These are phyloP conservation scores for Pseudonitzschia pungens DNA, from an alignment of 108 stramenopile genomes.

Conservation along the genomic window DNA sequence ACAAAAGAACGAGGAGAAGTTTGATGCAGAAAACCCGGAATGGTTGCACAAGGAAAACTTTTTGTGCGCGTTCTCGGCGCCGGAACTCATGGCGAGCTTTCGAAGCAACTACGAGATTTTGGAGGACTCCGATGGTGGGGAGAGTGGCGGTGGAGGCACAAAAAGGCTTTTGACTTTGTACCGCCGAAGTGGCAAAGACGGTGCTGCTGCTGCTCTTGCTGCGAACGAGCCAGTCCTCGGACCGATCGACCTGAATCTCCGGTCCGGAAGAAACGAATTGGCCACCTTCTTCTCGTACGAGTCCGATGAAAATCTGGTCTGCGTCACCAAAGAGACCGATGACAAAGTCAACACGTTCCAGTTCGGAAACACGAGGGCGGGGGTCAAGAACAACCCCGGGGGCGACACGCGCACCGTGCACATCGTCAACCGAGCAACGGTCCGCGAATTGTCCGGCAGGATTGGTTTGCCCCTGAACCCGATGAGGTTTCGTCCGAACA, in stretches of 20 bases:
- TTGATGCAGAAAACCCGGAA: conserved; percentile 27
- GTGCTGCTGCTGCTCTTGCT: not conserved
- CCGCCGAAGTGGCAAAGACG: conserved; percentile 20
- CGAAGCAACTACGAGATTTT: conserved; percentile 30
- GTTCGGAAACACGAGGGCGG: conserved; percentile 67
- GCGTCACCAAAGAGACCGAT: conserved; percentile 32
- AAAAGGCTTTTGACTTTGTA: conserved; percentile 32
- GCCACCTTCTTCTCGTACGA: conserved; percentile 47
- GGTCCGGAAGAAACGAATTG: conserved; percentile 39
- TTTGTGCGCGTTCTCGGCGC: conserved; percentile 61
- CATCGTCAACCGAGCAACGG: conserved; percentile 54
- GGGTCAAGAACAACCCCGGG: conserved; percentile 43
- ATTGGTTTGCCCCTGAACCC: conserved; percentile 20
- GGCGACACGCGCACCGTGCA: conserved; percentile 60
- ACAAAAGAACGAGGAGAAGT: conserved; percentile 4
- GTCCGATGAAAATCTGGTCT: conserved; percentile 40
- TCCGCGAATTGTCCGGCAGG: conserved; percentile 40
- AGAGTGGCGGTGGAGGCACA: not conserved
- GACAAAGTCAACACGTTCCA: conserved; percentile 34
- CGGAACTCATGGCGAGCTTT: conserved; percentile 46
- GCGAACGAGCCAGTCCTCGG: conserved; percentile 23
- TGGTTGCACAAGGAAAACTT: conserved; percentile 75
- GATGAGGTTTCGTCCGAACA: conserved; percentile 62
- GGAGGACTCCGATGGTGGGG: not conserved
- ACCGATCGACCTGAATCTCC: conserved; percentile 34